These are phyloP conservation scores for Colletotrichum tamarilloi DNA, from an alignment of 2,329 filamentous ascomycete genomes.

Conservation along the genomic window DNA sequence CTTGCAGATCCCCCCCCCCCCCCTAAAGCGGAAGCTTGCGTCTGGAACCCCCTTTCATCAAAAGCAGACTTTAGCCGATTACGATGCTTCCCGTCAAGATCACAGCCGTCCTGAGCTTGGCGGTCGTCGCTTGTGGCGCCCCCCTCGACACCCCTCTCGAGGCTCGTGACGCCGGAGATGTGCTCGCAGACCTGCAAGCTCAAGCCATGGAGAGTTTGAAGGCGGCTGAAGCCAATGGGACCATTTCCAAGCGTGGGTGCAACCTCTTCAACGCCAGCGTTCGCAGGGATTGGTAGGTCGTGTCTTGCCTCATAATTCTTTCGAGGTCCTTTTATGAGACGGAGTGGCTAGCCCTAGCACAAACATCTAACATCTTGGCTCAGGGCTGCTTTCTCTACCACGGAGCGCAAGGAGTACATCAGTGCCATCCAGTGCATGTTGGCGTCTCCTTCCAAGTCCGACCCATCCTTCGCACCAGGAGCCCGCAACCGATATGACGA, in stretches of 20 bases:
- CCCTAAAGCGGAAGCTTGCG: conserved; percentile 6
- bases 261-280: conserved; percentile 16
- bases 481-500: conserved; percentile 36
- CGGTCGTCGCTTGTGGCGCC: conserved; percentile 4
- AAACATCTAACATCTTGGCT: neutral
- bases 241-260: conserved; percentile 10
- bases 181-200: conserved; percentile 19
- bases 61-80: neutral
- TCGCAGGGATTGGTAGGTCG: conserved; percentile 16
- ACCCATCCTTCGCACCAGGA: conserved; percentile 19
- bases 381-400: conserved; percentile 39
- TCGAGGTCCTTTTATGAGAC: neutral
- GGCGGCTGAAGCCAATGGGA: conserved; percentile 22
- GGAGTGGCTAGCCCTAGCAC: neutral
- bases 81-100: conserved; percentile 22
- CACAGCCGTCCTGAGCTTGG: conserved; percentile 11
- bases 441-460: conserved; percentile 22
- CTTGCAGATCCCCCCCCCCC: conserved; percentile 4
- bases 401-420: conserved; percentile 37
- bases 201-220: conserved; percentile 23
- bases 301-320: neutral
- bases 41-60: conserved; percentile 18
- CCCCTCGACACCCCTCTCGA: conserved; percentile 14
- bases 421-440: conserved; percentile 34
- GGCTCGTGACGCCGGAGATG: conserved; percentile 6